Conservation (phyloP, 192 early-diverging fungal species). For the Jimgerdemannia lactiflua region DNA sequence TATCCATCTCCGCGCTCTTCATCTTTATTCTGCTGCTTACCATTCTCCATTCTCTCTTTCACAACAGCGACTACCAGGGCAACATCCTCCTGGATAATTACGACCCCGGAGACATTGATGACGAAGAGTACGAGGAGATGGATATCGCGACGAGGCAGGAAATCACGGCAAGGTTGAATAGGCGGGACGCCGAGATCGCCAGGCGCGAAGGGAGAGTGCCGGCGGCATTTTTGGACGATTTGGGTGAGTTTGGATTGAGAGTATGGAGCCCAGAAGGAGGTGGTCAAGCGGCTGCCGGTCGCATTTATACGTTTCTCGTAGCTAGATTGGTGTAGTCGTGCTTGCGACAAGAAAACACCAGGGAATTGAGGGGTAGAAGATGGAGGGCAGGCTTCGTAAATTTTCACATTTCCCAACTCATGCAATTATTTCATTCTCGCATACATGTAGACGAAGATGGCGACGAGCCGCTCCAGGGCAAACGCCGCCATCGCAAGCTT, state of each 20-base stretch:
- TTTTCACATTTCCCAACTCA: no score
- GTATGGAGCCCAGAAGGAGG: no score
- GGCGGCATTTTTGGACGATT: constrained; percentile 85
- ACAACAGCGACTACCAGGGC: constrained; percentile 76
- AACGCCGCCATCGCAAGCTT: constrained; percentile 44
- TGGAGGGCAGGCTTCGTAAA: no score
- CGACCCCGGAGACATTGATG: constrained; percentile 82
- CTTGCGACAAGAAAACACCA: no score
- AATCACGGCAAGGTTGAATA: constrained; percentile 74
- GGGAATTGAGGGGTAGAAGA: no score
- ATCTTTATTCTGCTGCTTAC: no score
- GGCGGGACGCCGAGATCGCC: constrained; percentile 74
- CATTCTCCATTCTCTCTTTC: no score
- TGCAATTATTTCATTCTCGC: no score
- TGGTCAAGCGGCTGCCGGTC: no score
- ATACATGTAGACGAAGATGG: constrained; percentile 41
- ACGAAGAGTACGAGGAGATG: constrained; percentile 72
- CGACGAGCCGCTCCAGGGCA: constrained; percentile 39
- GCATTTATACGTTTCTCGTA: no score
- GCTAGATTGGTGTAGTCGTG: no score
- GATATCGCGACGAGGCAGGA: constrained; percentile 66
- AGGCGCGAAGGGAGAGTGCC: constrained; percentile 77
- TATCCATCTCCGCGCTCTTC: no score
- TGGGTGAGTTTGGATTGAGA: constrained; percentile 44
- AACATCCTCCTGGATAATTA: constrained; percentile 75